Evolutionary conservation across 2,329 filamentous ascomycete genomes (phyloP), one percentile per base, ranked within the genome.

Genomic region (Fusarium nanum): DNA sequence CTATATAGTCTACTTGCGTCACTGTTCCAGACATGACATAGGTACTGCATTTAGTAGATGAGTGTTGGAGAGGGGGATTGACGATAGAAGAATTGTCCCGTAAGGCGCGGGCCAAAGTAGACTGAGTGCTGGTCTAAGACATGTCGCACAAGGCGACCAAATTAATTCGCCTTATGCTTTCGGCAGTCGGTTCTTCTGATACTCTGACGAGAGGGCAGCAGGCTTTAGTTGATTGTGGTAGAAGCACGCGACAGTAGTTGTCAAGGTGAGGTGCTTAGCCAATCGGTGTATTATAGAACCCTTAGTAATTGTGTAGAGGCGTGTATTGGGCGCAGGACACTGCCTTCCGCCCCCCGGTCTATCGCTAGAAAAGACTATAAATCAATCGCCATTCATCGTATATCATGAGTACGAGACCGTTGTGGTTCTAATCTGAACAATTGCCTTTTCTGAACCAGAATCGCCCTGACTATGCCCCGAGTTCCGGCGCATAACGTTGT

Each of bases 391-490:
- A 0, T 37, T 37, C 18, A 37, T 37, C 18, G 10, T 1, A 37
- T n/a, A n/a, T n/a, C 4, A 37, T 7, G 34, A 37, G 34, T 37
- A 37, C 10, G 34, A 37, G 3, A 37, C 34, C 4, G 34, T 37
- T n/a, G 34, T 37, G 34, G 34, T 37, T 18, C 34, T 22, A 25
- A 55, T 66, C 25, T 66, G 61, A 13, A 66, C 25, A 12, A 66
- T 66, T 23, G 48, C 63, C 48, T 66, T 66, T 66, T 66, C 63
- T 23, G 61, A 66, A 16, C 50, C 49, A 3, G 48, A 55, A n/a
- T 66, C 63, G 3, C 44, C 61, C 5, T 66, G 55, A 13, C 63
- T 66, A 25, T 48, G 45, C 4, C 44, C 12, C 2, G 61, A 66
- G 28, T 34, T 34, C 23, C 37, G 63, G 9, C 55, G 44, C 6